Conservation (phyloP, 352 stramenopile genomes). For the Phytophthora agathidicida region DNA sequence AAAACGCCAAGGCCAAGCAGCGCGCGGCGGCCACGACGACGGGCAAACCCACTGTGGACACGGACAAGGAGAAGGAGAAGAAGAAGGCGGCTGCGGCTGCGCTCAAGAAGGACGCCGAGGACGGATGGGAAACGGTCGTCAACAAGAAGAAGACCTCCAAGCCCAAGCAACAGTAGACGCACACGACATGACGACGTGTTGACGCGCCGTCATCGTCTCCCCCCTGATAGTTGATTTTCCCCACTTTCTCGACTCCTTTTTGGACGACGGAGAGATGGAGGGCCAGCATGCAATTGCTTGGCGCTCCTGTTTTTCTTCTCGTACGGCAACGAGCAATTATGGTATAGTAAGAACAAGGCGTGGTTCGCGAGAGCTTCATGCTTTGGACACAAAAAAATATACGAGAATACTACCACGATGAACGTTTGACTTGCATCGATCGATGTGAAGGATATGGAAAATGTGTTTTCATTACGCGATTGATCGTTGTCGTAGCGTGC, state of each 20-base stretch:
- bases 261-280: slow-evolving; percentile 8
- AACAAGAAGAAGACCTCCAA: slow-evolving; percentile 64
- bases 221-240: slow-evolving; percentile 28
- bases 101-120: slow-evolving; percentile 71
- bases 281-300: background rate
- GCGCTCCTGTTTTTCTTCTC: slow-evolving; percentile 19
- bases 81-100: slow-evolving; percentile 46
- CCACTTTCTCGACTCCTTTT: slow-evolving; percentile 13
- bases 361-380: slow-evolving; percentile 6
- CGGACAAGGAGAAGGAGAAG: slow-evolving; percentile 58
- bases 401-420: slow-evolving; percentile 24
- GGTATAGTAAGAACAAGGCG: slow-evolving; percentile 35
- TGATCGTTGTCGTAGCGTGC: slow-evolving; percentile 2
- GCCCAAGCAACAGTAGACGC: slow-evolving; percentile 64
- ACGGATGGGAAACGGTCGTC: slow-evolving; percentile 85
- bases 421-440: background rate
- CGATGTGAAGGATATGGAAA: background rate
- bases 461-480: slow-evolving; percentile 17
- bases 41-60: slow-evolving; percentile 32
- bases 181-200: slow-evolving; percentile 12
- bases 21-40: slow-evolving; percentile 22
- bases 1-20: slow-evolving; percentile 80
- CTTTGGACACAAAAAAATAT: slow-evolving; percentile 30
- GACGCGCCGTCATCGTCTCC: background rate
- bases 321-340: slow-evolving; percentile 33